phyloP scores from a whole-genome alignment of 148 eudicot species.

The Linanthus parryae region DNA sequence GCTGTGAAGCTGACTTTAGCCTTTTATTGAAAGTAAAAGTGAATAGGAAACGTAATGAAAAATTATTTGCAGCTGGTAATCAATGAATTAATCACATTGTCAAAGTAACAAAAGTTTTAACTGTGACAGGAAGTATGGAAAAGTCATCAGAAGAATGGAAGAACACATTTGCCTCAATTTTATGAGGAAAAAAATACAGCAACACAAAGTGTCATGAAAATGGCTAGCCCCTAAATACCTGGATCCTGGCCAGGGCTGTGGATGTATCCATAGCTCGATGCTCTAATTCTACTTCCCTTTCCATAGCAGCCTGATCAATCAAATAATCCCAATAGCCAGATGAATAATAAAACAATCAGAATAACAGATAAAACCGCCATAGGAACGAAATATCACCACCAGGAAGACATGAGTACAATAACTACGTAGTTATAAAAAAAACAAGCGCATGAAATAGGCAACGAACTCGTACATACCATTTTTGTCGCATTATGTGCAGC shows the following conservation, averaged over 20 bases:
- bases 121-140: neutral
- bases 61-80: neutral
- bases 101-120: neutral
- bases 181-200: neutral
- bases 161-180: neutral
- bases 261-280: slow-evolving; percentile 91
- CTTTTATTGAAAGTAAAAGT: neutral
- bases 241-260: slow-evolving; percentile 83
- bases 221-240: slow-evolving; percentile 43
- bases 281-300: slow-evolving; percentile 96
- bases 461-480: slow-evolving; percentile 37
- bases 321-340: slow-evolving; percentile 10
- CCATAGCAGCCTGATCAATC: slow-evolving; percentile 78
- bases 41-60: neutral
- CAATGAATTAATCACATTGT: neutral
- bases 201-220: slow-evolving; percentile 7
- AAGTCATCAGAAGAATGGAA: too few species aligned
- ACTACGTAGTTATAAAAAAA: too few species aligned
- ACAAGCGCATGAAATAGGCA: neutral
- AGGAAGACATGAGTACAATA: neutral
- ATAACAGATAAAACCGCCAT: neutral
- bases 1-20: too few species aligned
- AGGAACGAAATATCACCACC: slow-evolving; percentile 1
- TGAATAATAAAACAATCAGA: neutral
- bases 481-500: slow-evolving; percentile 89